Conservation (phyloP, 805 yeast genomes). For the Jamesozyma gamospora region DNA sequence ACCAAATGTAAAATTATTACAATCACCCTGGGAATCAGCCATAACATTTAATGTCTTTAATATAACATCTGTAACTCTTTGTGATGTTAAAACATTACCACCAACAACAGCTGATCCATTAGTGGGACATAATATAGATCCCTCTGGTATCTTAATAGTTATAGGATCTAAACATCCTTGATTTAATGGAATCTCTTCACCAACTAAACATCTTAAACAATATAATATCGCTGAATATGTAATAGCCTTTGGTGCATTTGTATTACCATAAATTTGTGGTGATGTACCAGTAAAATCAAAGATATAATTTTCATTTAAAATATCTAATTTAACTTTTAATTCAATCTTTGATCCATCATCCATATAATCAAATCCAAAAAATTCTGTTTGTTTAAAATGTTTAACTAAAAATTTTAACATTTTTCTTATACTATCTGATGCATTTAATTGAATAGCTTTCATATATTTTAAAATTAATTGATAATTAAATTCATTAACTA, state of each 20-base stretch:
- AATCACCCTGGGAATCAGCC: slow-evolving; percentile 94
- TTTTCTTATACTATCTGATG: slow-evolving; percentile 57
- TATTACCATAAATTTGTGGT: slow-evolving; percentile 77
- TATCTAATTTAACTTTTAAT: slow-evolving; percentile 41
- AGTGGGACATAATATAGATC: slow-evolving; percentile 61
- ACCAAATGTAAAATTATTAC: slow-evolving; percentile 91
- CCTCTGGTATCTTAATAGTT: slow-evolving; percentile 51
- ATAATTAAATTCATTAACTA: slow-evolving; percentile 55
- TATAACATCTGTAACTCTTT: slow-evolving; percentile 82
- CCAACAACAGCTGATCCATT: slow-evolving; percentile 88
- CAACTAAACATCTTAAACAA: slow-evolving; percentile 74
- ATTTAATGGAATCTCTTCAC: slow-evolving; percentile 82
- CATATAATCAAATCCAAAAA: slow-evolving; percentile 55
- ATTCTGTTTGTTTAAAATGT: slow-evolving; percentile 31
- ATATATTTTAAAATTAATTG: slow-evolving; percentile 58
- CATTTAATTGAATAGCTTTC: slow-evolving; percentile 74
- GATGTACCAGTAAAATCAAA: slow-evolving; percentile 86
- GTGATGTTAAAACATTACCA: slow-evolving; percentile 92
- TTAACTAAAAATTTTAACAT: slow-evolving; percentile 38
- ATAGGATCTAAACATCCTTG: slow-evolving; percentile 87
- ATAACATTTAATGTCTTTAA: slow-evolving; percentile 78
- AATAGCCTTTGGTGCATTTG: slow-evolving; percentile 89
- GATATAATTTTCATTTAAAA: slow-evolving; percentile 46
- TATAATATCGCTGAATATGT: slow-evolving; percentile 83
- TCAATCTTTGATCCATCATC: slow-evolving; percentile 73